A percentile compares a stretch with the other conserved stretches of the same genome.
These are phyloP conservation scores for Cymbidium sinense DNA, from an alignment of 106 monocot genomes.

Conservation along the genomic window DNA sequence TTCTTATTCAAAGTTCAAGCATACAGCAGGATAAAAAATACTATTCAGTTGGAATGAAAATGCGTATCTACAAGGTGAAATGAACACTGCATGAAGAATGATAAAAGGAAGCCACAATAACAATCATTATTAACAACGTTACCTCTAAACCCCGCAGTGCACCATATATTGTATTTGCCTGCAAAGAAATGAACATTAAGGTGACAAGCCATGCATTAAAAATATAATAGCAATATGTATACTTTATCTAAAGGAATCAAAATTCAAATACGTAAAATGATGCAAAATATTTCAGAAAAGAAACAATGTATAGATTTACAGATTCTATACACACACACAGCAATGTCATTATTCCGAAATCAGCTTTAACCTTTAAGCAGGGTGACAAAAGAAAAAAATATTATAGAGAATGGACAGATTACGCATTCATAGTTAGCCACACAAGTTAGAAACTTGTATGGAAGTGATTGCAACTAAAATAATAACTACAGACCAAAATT, in stretches of 20 bases:
- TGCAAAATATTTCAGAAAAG: background rate
- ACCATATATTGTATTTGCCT: slow-evolving; percentile 87
- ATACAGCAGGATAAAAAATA: background rate
- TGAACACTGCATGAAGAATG: background rate
- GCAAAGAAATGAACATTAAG: slow-evolving; percentile 22
- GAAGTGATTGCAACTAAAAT: background rate
- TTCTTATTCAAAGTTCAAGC: background rate
- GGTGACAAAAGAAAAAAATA: background rate
- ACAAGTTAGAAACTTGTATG: background rate
- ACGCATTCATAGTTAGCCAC: background rate
- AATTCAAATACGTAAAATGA: background rate
- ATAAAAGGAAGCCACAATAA: background rate
- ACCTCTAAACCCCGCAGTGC: slow-evolving; percentile 90
- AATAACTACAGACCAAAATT: too few relatives aligned
- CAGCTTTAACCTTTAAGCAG: background rate
- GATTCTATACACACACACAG: too few relatives aligned
- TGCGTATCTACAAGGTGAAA: background rate
- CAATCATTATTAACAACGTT: slow-evolving; percentile 10
- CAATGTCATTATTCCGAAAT: too few relatives aligned
- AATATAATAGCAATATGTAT: background rate
- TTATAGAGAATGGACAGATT: background rate
- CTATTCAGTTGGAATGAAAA: background rate
- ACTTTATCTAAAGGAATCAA: background rate
- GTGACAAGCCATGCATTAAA: background rate
- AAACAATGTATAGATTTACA: background rate